phyloP scores from a whole-genome alignment of 2,329 filamentous ascomycete genomes.

The Fusarium duplospermum region DNA sequence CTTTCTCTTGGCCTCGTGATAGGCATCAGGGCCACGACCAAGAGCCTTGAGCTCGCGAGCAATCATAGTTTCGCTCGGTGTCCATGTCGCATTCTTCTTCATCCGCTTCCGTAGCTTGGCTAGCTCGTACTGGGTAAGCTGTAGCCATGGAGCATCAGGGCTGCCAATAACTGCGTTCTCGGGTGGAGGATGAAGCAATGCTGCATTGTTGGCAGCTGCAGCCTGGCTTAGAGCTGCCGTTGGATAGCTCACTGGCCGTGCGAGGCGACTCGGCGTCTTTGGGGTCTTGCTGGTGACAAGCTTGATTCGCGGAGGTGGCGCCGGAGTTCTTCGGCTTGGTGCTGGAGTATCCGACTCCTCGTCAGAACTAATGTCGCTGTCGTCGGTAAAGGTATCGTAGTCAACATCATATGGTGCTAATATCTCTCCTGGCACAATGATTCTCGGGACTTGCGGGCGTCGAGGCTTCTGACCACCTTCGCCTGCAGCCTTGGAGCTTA shows the following conservation, averaged over 20 bases:
- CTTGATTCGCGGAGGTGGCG: slow-evolving; percentile 60
- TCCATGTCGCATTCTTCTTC: slow-evolving; percentile 93
- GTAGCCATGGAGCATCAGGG: slow-evolving; percentile 72
- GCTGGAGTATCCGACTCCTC: slow-evolving; percentile 59
- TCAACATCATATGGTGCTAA: slow-evolving; percentile 74
- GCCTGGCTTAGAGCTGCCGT: slow-evolving; percentile 52
- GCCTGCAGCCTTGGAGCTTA: slow-evolving; percentile 56
- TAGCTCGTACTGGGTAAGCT: slow-evolving; percentile 73
- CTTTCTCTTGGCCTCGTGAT: slow-evolving; percentile 69
- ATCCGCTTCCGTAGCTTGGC: slow-evolving; percentile 82
- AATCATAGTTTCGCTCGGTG: slow-evolving; percentile 87
- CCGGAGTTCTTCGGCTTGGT: slow-evolving; percentile 51
- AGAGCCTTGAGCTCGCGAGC: slow-evolving; percentile 79
- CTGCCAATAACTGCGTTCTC: slow-evolving; percentile 69
- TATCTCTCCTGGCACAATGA: slow-evolving; percentile 75
- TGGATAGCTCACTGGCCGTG: slow-evolving; percentile 50
- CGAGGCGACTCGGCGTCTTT: slow-evolving; percentile 58
- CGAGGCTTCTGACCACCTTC: slow-evolving; percentile 60
- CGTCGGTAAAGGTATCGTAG: slow-evolving; percentile 67
- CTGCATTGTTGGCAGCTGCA: slow-evolving; percentile 54
- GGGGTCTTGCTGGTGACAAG: slow-evolving; percentile 56
- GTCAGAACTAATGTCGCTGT: slow-evolving; percentile 64
- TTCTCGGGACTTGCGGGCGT: slow-evolving; percentile 63
- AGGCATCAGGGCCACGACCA: slow-evolving; percentile 74
- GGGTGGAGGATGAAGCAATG: slow-evolving; percentile 67